Evolutionary conservation across 495 filamentous ascomycete genomes (phyloP).

Genomic region (Daldinia grandis): DNA sequence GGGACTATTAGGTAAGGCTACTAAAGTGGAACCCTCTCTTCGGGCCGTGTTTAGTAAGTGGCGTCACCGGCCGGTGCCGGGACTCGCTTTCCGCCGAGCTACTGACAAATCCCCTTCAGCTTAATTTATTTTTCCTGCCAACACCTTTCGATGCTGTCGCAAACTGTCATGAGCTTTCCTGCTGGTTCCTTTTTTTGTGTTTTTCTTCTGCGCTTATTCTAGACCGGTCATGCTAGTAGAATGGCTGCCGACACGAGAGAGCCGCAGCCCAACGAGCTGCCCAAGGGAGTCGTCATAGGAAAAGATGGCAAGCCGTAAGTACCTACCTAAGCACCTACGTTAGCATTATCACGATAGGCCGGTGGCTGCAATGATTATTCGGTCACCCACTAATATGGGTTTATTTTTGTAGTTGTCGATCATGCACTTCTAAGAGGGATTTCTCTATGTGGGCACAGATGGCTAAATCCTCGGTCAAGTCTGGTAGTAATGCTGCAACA

Average conservation of each 20-base stretch:
- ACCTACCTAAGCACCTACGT: no score
- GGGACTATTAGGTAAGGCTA: background rate
- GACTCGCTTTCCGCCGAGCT: constrained; percentile 38
- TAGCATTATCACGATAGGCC: background rate
- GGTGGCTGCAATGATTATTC: background rate
- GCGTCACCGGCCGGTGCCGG: constrained; percentile 39
- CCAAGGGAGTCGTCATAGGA: constrained; percentile 85
- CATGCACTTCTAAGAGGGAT: constrained; percentile 78
- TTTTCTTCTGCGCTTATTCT: constrained; percentile 5
- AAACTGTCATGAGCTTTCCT: constrained; percentile 29
- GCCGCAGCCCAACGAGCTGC: constrained; percentile 53
- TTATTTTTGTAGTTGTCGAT: constrained; percentile 72
- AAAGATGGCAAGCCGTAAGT: constrained; percentile 96
- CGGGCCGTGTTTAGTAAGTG: constrained; percentile 9
- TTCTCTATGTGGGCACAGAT: constrained; percentile 68
- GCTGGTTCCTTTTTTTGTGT: constrained; percentile 19
- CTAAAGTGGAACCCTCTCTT: background rate
- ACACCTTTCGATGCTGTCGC: constrained; percentile 36
- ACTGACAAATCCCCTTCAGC: constrained; percentile 37
- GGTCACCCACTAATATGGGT: constrained; percentile 28
- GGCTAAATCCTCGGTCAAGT: constrained; percentile 69
- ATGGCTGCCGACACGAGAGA: constrained; percentile 51
- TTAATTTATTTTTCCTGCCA: constrained; percentile 24
- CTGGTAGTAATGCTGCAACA: constrained; percentile 40
- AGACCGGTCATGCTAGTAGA: constrained; percentile 7